These are phyloP conservation scores for Asterochloris sp. DNA, from an alignment of 139 green algal species.

Conservation along the genomic window DNA sequence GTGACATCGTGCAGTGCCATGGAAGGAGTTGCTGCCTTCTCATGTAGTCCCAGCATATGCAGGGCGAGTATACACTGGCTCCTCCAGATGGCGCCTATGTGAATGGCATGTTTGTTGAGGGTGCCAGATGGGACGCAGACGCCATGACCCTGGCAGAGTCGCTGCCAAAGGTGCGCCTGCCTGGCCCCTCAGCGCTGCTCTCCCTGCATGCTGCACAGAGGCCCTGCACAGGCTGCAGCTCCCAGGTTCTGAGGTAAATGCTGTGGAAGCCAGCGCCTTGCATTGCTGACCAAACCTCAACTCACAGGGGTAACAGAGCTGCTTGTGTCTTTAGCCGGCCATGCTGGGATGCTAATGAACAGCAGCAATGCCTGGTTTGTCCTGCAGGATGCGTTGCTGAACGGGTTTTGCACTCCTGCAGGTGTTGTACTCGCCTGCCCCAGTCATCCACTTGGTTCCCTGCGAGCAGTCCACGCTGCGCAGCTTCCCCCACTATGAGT, in stretches of 20 bases:
- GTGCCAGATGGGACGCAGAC: constrained; percentile 38
- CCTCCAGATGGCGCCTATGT: constrained; percentile 44
- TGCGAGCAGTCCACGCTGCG: constrained; percentile 23
- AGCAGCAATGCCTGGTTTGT: not conserved
- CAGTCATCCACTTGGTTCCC: constrained; percentile 55
- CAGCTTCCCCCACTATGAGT: constrained; percentile 58
- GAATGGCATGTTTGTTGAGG: constrained; percentile 46
- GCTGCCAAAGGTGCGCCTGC: constrained; percentile 28
- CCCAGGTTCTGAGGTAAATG: not conserved
- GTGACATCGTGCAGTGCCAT: too few species aligned
- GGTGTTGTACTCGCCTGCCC: constrained; percentile 61
- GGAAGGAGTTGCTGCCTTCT: not conserved
- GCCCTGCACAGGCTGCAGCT: not conserved
- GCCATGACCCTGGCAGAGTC: constrained; percentile 33
- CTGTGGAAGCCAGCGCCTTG: not conserved
- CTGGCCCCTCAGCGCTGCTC: not conserved
- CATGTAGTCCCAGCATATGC: not conserved
- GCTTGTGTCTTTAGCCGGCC: too few species aligned
- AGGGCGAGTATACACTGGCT: constrained; percentile 14
- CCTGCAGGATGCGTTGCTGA: not conserved
- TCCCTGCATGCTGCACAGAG: not conserved
- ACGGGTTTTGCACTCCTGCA: constrained; percentile 10
- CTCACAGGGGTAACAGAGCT: not conserved
- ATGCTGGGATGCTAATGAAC: not conserved
- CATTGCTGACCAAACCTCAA: not conserved